Conservation (phyloP, 495 filamentous ascomycete genomes). For the Xylaria longipes region DNA sequence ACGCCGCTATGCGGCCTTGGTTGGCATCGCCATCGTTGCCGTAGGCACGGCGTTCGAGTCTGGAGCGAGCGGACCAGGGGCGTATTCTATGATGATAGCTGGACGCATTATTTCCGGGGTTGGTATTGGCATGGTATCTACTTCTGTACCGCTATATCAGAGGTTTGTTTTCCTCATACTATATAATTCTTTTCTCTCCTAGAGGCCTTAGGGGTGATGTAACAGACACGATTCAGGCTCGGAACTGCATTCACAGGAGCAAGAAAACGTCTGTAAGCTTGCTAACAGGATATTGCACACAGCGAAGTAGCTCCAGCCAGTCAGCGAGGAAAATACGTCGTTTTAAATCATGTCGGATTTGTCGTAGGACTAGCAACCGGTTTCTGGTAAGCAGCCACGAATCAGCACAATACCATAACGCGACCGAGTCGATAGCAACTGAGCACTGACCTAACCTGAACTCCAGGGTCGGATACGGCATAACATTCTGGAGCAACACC, state of each 20-base stretch:
- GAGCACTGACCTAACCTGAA: background rate
- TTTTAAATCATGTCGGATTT: slow-evolving; percentile 64
- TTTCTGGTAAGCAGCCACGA: slow-evolving; percentile 52
- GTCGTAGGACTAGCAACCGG: slow-evolving; percentile 57
- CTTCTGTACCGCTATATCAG: slow-evolving; percentile 63
- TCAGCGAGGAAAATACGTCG: slow-evolving; percentile 59
- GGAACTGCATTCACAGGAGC: background rate
- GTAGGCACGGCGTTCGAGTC: slow-evolving; percentile 56
- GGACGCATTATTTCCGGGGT: slow-evolving; percentile 60
- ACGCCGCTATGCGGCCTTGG: slow-evolving; percentile 55
- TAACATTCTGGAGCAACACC: slow-evolving; percentile 48
- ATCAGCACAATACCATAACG: slow-evolving; percentile 6
- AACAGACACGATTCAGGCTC: no score
- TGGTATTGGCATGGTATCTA: slow-evolving; percentile 59
- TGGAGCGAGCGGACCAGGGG: slow-evolving; percentile 47
- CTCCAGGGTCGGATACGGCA: slow-evolving; percentile 51
- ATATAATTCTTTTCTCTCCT: background rate
- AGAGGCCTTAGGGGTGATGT: background rate
- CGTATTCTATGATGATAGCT: slow-evolving; percentile 58
- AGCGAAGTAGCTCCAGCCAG: slow-evolving; percentile 62
- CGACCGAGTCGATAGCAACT: background rate
- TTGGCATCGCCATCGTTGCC: slow-evolving; percentile 52
- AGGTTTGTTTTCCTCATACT: slow-evolving; percentile 40
- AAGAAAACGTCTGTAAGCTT: background rate
- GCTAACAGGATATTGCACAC: background rate